A percentile compares a stretch with the other conserved stretches of the same genome.
Evolutionary conservation across 2,329 filamentous ascomycete genomes (phyloP).

Genomic region (Penicillium sp.): DNA sequence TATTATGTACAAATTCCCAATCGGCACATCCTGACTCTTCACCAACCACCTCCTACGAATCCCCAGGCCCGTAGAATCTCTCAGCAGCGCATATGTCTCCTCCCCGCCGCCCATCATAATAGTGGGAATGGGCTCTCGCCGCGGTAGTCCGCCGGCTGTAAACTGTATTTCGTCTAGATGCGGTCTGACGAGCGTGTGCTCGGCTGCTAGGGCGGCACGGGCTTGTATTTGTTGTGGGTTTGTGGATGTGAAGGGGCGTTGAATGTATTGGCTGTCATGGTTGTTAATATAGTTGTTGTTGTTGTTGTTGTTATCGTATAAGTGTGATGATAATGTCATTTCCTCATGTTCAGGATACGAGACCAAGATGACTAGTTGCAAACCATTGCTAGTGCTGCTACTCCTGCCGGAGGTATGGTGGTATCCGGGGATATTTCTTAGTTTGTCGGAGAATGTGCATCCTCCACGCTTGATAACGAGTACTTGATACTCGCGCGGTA

Average conservation of each 20-base stretch:
- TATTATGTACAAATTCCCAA: slow-evolving; percentile 72
- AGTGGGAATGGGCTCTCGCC: slow-evolving; percentile 73
- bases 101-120: slow-evolving; percentile 75
- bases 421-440: slow-evolving; percentile 78
- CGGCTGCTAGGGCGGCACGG: slow-evolving; percentile 31
- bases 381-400: slow-evolving; percentile 30
- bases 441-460: slow-evolving; percentile 79
- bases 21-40: slow-evolving; percentile 72
- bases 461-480: slow-evolving; percentile 77
- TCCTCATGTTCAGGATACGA: slow-evolving; percentile 46
- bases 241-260: slow-evolving; percentile 20
- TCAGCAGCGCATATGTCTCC: slow-evolving; percentile 61
- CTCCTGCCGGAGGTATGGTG: slow-evolving; percentile 48
- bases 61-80: slow-evolving; percentile 63
- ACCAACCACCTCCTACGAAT: slow-evolving; percentile 75
- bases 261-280: too few species aligned
- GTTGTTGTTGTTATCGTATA: slow-evolving; percentile 19
- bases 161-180: slow-evolving; percentile 71
- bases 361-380: slow-evolving; percentile 81
- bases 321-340: slow-evolving; percentile 34
- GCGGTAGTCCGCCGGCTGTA: slow-evolving; percentile 64
- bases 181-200: slow-evolving; percentile 55
- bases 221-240: slow-evolving; percentile 25
- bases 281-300: not conserved
- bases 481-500: slow-evolving; percentile 62